phyloP scores from a whole-genome alignment of 306 rosid species.

The Cyamopsis tetragonoloba region DNA sequence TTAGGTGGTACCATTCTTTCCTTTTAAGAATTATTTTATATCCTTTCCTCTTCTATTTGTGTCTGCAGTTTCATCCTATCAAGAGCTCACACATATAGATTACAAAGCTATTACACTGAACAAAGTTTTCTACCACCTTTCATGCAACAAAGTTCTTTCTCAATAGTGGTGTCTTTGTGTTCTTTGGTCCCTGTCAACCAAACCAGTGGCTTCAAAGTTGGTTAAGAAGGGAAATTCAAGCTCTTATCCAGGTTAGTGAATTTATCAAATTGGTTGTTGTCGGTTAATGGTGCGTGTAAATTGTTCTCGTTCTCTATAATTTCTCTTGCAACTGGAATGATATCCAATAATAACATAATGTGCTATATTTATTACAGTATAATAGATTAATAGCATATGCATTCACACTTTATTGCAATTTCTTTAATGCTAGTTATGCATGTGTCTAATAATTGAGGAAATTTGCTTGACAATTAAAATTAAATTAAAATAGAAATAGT shows the following conservation, averaged over 20 bases:
- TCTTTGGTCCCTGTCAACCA: slow-evolving; percentile 38
- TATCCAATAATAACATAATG: background rate
- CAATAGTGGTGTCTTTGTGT: background rate
- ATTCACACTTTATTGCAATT: slow-evolving; percentile 1
- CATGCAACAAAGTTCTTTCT: slow-evolving; percentile 19
- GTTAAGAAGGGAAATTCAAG: slow-evolving; percentile 90
- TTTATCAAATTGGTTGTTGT: slow-evolving; percentile 11
- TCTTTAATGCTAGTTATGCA: background rate
- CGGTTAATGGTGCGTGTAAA: background rate
- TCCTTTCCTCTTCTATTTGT: slow-evolving; percentile 11
- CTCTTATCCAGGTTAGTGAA: slow-evolving; percentile 61
- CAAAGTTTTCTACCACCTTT: slow-evolving; percentile 49
- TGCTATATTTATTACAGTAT: background rate
- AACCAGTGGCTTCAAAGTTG: slow-evolving; percentile 72
- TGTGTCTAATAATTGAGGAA: background rate
- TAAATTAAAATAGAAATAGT: too few species aligned
- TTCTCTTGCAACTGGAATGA: background rate
- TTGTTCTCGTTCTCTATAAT: background rate
- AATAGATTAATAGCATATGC: too few species aligned
- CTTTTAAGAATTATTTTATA: slow-evolving; percentile 10
- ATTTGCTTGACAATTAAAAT: too few species aligned
- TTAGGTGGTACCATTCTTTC: too few species aligned
- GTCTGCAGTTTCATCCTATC: slow-evolving; percentile 66
- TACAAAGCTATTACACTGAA: slow-evolving; percentile 84
- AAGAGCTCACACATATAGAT: slow-evolving; percentile 70